Base-by-base conservation (phyloP, 441 rosid species). In the Populus hybrid region DNA sequence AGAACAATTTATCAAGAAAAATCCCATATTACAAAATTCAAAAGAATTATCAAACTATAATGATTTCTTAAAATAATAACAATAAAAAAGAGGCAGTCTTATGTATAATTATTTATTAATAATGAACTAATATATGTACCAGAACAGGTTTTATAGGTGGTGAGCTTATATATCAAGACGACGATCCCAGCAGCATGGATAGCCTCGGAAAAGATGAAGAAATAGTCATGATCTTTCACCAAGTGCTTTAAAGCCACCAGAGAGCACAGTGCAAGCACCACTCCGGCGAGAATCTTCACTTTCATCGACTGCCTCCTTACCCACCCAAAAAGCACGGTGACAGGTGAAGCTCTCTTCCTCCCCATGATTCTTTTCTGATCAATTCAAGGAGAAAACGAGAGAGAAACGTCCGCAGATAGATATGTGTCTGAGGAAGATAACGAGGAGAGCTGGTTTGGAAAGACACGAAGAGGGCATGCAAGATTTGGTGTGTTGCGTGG, bases 151-250 rank as follows among this genome's bases (percentile, higher is more conserved):
- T 85, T 90, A 79, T 86, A 88, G 70, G 86, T 85, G 35, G 82
- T 84, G 83, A 94, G 98, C 86, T 91, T 94, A 84, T 89, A 89
- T 76, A 85, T 87, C 84, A 94, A 85, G 78, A 88, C 88, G 8
- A 88, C 14, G 79, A 94, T 89, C 53, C 97, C 98, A 67, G 80
- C 85, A 63, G 87, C 91, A 77, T 94, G 98, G 82, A 90, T 80
- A 26, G 89, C 65, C 83, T 94, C 97, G 23, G 98, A 86, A 19
- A 86, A 89, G 50, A 91, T 9, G 61, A 89, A 94, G 77, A 94
- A 89, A 74, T 90, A 85, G 34, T 82, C 76, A 35, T 69, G 77
- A 75, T 88, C 79, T 21, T 79, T 77, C 42, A 91, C 89, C 6
- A 67, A 40, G 36, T 75, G 42, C 82, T 76, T 87, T 79, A 94